A percentile compares a stretch with the other conserved stretches of the same genome.
Conservation (phyloP, 2,329 filamentous ascomycete species). For the Alternaria metachromatica region DNA sequence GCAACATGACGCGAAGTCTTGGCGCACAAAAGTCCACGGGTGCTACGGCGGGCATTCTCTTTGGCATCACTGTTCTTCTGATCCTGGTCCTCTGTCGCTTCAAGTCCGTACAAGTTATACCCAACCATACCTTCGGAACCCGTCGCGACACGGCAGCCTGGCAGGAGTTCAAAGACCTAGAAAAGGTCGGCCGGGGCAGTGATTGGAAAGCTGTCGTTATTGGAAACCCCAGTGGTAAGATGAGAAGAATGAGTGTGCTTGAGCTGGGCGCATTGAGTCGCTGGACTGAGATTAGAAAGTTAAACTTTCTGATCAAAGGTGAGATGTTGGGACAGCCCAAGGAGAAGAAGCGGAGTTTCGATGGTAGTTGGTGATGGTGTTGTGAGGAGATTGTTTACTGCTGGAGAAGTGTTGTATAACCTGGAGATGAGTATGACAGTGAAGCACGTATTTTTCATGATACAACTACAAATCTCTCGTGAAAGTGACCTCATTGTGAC, state of each 20-base stretch:
- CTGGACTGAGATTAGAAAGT: conserved; percentile 72
- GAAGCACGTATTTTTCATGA: neutral
- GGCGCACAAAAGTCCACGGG: conserved; percentile 73
- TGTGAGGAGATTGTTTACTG: neutral
- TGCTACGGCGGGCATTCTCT: conserved; percentile 70
- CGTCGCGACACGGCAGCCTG: conserved; percentile 40
- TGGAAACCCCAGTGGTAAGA: conserved; percentile 73
- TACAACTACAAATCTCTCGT: neutral
- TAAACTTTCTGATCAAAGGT: conserved; percentile 51
- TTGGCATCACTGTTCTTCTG: conserved; percentile 69
- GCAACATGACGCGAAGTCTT: conserved; percentile 68
- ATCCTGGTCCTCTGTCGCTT: conserved; percentile 69
- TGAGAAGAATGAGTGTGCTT: conserved; percentile 72
- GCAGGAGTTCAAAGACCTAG: conserved; percentile 49
- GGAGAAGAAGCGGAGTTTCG: conserved; percentile 11
- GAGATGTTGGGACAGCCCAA: conserved; percentile 22
- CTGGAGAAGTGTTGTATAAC: neutral
- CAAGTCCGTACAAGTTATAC: conserved; percentile 72
- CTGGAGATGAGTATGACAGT: neutral
- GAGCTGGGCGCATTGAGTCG: conserved; percentile 72
- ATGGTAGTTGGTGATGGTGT: conserved; percentile 7
- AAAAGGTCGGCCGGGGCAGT: conserved; percentile 48
- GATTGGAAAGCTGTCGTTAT: conserved; percentile 75
- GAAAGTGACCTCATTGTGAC: neutral
- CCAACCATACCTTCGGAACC: conserved; percentile 59